Conservation (phyloP, 2,329 filamentous ascomycete species). For the Trichoderma breve region DNA sequence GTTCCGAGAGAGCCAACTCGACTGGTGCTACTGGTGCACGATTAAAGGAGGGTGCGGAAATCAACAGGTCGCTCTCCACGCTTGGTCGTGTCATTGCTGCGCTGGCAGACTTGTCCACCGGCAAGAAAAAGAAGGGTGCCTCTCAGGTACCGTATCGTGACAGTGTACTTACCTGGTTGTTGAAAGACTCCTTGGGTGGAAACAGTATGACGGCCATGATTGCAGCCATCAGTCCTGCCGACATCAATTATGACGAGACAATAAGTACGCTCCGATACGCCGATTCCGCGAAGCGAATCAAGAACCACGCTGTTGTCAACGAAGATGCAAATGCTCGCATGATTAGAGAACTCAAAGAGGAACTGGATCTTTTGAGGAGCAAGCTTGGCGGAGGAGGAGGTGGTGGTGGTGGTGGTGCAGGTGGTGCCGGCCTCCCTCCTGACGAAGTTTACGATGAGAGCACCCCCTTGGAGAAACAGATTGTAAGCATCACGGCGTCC, state of each 20-base stretch:
- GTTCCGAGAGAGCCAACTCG: conserved; percentile 94
- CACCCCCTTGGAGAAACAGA: conserved; percentile 90
- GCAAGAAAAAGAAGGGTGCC: conserved; percentile 74
- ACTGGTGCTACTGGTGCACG: conserved; percentile 94
- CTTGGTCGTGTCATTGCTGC: conserved; percentile 96
- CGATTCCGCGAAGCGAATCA: conserved; percentile 97
- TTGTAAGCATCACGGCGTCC: conserved; percentile 85
- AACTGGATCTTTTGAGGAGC: conserved; percentile 77
- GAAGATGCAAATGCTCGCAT: conserved; percentile 98
- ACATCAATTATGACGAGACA: conserved; percentile 99
- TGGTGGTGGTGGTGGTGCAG: conserved; percentile 47
- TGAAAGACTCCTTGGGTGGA: conserved; percentile 95
- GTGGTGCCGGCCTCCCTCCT: conserved; percentile 50
- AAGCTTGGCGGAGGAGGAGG: conserved; percentile 68
- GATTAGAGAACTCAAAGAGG: conserved; percentile 97
- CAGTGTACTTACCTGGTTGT: conserved; percentile 90
- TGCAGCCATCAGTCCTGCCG: conserved; percentile 93
- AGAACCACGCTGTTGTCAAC: conserved; percentile 99
- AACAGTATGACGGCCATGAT: conserved; percentile 99
- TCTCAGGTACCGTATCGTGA: conserved; percentile 92
- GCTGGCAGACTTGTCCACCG: conserved; percentile 82
- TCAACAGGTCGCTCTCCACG: conserved; percentile 94
- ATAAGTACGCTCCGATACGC: conserved; percentile 93
- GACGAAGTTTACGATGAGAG: conserved; percentile 89
- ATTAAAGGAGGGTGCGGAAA: conserved; percentile 95